Base-by-base conservation (phyloP, 345 rosid genomes). In the Anacardium occidentale region DNA sequence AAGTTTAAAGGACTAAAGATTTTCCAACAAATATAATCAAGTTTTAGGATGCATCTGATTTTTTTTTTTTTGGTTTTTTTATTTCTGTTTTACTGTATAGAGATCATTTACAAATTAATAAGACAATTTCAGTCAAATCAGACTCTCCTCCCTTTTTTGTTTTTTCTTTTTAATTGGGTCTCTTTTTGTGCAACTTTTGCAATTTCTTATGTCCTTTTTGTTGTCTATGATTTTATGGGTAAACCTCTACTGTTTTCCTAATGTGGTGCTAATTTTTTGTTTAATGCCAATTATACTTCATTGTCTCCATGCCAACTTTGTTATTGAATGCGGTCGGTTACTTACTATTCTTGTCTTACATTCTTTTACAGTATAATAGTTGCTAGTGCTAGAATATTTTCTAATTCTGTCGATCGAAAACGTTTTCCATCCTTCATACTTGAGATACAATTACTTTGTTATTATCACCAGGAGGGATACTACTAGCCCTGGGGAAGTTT, bases 401-500 rank as follows among this genome's bases (percentile, higher is more conserved):
- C 58, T 50, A 21, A 50, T 48, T 29, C 21, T 5, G 18, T 50
- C 6, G 25, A 9, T 32, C 5, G 53, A 32, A 15, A 56, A 15
- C 42, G 1, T 37, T 55, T 37, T 29, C 24, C 40, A 42, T 22
- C 17, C 29, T 64, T 67, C 34, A 34, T 37, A 24, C 62, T 32
- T 51, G n/a, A 48, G 12, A 22, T 42, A 48, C 37, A 42, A 72
- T 64, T 69, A 51, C 7, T 68, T 74, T 12, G 14, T 66, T 20
- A 11, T 59, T 32, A 66, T 75, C 24, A 42, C 15, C 83, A 92
- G 98, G 99, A 80, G 98, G 97, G 72, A 81, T 92, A 42, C 98
- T 89, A 72, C 98, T 89, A 72, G 98, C 96, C n/a, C 85, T 89
- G 65, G 99, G 98, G 74, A 95, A 95, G 79, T 95, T 95, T 84